Conservation (phyloP, 345 rosid species). For the Ailanthus altissimus region DNA sequence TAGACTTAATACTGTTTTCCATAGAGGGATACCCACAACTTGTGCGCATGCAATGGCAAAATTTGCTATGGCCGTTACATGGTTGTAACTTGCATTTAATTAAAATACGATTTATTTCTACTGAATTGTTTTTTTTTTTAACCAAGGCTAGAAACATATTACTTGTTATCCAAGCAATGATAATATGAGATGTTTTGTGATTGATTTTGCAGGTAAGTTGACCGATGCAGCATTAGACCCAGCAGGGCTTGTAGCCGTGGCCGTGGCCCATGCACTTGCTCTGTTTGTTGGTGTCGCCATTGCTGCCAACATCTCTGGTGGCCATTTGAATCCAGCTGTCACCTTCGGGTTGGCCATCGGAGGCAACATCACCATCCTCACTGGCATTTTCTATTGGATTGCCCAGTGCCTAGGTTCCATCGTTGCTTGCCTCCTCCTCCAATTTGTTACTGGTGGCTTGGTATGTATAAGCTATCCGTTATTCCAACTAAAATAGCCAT, state of each 20-base stretch:
- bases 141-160: too few relatives aligned
- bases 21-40: too few relatives aligned
- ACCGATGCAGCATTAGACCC: conserved; percentile 75
- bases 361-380: conserved; percentile 74
- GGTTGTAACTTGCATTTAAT: too few relatives aligned
- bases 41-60: too few relatives aligned
- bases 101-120: too few relatives aligned
- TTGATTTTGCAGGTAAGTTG: conserved; percentile 45
- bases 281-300: conserved; percentile 79
- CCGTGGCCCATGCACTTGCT: conserved; percentile 80
- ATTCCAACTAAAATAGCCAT: background rate
- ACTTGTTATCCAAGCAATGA: background rate
- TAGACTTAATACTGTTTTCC: background rate
- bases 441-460: conserved; percentile 57
- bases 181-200: background rate
- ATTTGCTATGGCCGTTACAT: too few relatives aligned
- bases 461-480: conserved; percentile 15
- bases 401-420: conserved; percentile 87
- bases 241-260: conserved; percentile 81
- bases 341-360: conserved; percentile 84
- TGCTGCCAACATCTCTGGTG: conserved; percentile 88
- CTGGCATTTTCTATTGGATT: conserved; percentile 82
- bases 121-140: too few relatives aligned
- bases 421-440: conserved; percentile 80
- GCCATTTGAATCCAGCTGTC: conserved; percentile 88